phyloP scores from a whole-genome alignment of 768 basidiomycete species.

The Fomitopsis serialis region DNA sequence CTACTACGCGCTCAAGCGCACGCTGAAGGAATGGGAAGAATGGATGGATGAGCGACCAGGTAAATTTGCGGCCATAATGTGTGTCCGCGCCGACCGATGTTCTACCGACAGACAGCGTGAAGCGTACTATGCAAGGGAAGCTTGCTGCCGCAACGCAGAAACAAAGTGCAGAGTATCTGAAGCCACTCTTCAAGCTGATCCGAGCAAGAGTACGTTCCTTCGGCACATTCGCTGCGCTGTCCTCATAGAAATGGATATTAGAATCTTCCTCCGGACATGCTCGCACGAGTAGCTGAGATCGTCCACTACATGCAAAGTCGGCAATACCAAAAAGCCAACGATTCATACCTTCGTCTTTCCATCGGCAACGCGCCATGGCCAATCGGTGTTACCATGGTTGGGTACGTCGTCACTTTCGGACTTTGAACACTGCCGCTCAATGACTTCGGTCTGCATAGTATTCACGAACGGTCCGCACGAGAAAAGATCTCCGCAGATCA shows the following conservation, averaged over 20 bases:
- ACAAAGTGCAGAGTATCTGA: constrained; percentile 93
- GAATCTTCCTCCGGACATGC: constrained; percentile 81
- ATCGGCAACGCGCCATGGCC: constrained; percentile 99
- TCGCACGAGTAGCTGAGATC: constrained; percentile 85
- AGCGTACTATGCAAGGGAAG: constrained; percentile 87
- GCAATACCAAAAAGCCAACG: constrained; percentile 93
- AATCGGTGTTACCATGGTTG: constrained; percentile 99
- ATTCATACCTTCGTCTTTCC: constrained; percentile 92
- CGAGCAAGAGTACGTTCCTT: constrained; percentile 62
- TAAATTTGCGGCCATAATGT: constrained; percentile 22
- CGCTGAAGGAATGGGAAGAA: constrained; percentile 94
- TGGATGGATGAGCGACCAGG: constrained; percentile 93
- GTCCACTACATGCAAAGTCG: constrained; percentile 95
- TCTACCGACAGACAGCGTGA: constrained; percentile 60
- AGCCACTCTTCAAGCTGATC: constrained; percentile 89
- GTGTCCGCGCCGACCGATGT: not conserved
- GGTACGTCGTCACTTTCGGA: constrained; percentile 43
- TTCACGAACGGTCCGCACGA: constrained; percentile 95
- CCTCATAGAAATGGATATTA: constrained; percentile 21
- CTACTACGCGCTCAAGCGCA: constrained; percentile 90
- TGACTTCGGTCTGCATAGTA: constrained; percentile 39
- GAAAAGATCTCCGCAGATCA: constrained; percentile 98
- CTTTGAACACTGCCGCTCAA: not conserved
- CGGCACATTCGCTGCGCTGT: not conserved
- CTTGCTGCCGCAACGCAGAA: constrained; percentile 92